Evolutionary conservation across 192 early-diverging fungal species (phyloP), one percentile per base, ranked within the genome.

Genomic region (Mortierella antarctica): DNA sequence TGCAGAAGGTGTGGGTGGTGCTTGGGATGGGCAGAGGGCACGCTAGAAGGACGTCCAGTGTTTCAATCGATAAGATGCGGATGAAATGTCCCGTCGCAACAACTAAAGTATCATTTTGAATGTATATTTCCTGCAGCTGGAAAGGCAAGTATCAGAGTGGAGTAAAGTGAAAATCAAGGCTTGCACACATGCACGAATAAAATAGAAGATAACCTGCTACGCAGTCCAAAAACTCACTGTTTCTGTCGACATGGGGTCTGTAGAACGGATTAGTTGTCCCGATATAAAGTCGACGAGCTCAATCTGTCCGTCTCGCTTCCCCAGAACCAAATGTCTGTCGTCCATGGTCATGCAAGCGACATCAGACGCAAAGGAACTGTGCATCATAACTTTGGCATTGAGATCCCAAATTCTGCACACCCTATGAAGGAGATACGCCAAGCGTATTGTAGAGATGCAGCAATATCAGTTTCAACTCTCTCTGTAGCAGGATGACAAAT

Each of bases 311-410:
- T 52, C 46, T 21, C 54, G 52, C 40, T 18, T 56, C 20, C 77
- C 77, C 44, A 80, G 15, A 21, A 80, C 47, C 6, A 80, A 56
- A 48, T 80, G 63, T 5, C 67, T 53, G 55, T 80, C 77, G 45
- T 68, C 57, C 77, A 80, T 80, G 31, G 77, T 72, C 77, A 80
- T 80, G 46, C 77, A 80, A 8, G 48, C 41, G 1, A 80, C 70
- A 46, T 72, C 54, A 9, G 7, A 14, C 13, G 64, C 70, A 23
- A 51, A 44, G 23, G 52, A 63, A 23, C 77, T 72, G 5, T 55
- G 57, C 39, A 72, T 71, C 12, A 63, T 13, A 5, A 10, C 0
- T 53, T 72, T 71, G 14, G 69, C 59, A 18, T 47, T 52, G 52
- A 80, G 57, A 41, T 71, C 65, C 77, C 77, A 80, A 31, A 80